Evolutionary conservation across 2,329 filamentous ascomycete genomes (phyloP), one percentile per base, ranked within the genome.

Genomic region (Fusarium sp.): DNA sequence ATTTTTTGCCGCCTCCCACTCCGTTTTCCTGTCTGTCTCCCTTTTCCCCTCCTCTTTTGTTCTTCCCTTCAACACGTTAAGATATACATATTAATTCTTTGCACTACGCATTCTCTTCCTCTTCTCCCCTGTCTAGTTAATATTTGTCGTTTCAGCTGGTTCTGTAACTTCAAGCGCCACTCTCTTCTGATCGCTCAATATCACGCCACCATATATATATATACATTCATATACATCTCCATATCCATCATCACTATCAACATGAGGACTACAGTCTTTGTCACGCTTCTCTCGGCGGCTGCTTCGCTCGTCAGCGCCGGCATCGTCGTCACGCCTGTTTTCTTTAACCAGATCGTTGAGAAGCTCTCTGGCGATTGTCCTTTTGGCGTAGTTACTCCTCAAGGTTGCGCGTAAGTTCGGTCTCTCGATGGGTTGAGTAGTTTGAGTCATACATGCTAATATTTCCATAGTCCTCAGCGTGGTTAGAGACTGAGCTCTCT

Each of bases 261-360:
- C n/a, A 81, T 81, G 80, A 80, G 78, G 75, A 72, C 75, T 15
- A 37, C 77, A 3, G 38, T 79, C 25, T 51, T 74, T 57, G 63
- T 82, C 23, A 77, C 84, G 23, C 65, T 86, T 63, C 66, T 87
- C 49, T 84, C 84, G 60, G 79, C 84, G 33, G 82, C 82, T 76
- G 80, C 82, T 55, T 84, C 86, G 7, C 76, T 87, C 55, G 86
- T 78, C 76, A 84, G 80, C 70, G 88, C 88, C 33, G 87, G 84
- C 61, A 83, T 90, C 54, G 86, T 90, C 77, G 85, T 87, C 76
- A 88, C 86, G 8, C 88, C 88, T 56, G 84, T 90, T 72, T 80
- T 78, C 45, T 66, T 77, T 27, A 80, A 89, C 69, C 87, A 89
- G 78, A 81, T 89, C 38, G 84, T 90, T n/a, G 75, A 81, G 33